Evolutionary conservation across 805 yeast genomes (phyloP), one percentile per base, ranked within the genome.

Genomic region (Torulaspora franciscae): DNA sequence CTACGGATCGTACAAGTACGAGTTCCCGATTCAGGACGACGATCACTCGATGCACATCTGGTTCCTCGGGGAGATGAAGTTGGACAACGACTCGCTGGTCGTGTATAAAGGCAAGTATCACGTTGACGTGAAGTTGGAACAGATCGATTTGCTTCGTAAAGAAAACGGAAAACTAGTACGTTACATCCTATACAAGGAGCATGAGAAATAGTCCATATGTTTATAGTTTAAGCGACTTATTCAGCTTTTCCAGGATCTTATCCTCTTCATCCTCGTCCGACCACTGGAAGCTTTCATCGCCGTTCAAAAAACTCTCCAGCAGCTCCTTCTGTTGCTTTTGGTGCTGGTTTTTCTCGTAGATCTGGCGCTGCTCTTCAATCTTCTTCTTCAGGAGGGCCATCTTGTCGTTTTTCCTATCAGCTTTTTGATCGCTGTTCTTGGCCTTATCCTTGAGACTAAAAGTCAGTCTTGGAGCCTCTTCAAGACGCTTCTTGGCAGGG

Each of bases 51-150:
- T 56, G 51, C 61, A 60, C 40, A 39, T 64, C 10, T 62, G 62
- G 60, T 62, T 64, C 37, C 37, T 55, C 22, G 66, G 66, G 7
- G 62, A 62, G 42, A 46, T 64, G 37, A 47, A 50, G 15, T 29
- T 64, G 19, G 51, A 51, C 24, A 45, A 51, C 10, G 51, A 55
- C 23, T 51, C 61, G 1, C 30, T 47, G 27, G 48, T 64, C 22
- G 53, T 60, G 5, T 64, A 53, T 47, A 59, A 54, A 35, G 68
- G 67, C 7, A 56, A 57, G 29, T 63, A 52, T 41, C 66, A 63
- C 38, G 57, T 61, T 14, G 64, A 63, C 43, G 58, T 58, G 23
- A 57, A 55, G 32, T 40, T 64, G 34, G 53, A 57, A 25, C 60
- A 59, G 41, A 57, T 64, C n/a, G 59, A 56, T 39, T 51, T 64